Evolutionary conservation across 139 green algal genomes (phyloP).

Genomic region (Chlorella vulgaris): DNA sequence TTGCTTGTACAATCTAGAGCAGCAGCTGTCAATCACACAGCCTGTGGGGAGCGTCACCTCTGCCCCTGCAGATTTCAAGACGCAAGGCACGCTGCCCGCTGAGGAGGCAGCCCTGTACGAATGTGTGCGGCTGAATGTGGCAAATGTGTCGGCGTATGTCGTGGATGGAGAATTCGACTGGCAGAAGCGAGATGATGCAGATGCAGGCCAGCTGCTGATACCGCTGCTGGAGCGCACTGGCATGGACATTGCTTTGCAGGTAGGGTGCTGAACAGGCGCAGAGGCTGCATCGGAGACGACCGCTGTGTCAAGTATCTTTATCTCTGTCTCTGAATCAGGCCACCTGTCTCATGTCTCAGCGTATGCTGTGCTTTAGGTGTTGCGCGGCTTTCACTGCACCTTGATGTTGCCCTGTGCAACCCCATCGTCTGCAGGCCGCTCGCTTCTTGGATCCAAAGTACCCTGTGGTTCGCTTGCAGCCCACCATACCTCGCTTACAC

Average conservation of each 20-base stretch:
- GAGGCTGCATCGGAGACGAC: neutral
- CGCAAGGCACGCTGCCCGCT: slow-evolving; percentile 35
- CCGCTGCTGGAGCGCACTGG: slow-evolving; percentile 68
- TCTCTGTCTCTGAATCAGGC: too few species aligned
- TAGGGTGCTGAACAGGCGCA: neutral
- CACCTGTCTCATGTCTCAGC: too few species aligned
- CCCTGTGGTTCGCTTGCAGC: slow-evolving; percentile 53
- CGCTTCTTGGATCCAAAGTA: slow-evolving; percentile 51
- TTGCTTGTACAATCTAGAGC: too few species aligned
- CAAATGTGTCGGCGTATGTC: slow-evolving; percentile 73
- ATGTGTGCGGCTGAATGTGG: slow-evolving; percentile 58
- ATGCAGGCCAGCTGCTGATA: slow-evolving; percentile 39
- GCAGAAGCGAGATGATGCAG: neutral
- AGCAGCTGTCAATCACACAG: too few species aligned
- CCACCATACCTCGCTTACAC: slow-evolving; percentile 59
- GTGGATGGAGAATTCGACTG: slow-evolving; percentile 56
- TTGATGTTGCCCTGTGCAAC: too few species aligned
- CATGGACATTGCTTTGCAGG: slow-evolving; percentile 36
- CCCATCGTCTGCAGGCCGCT: slow-evolving; percentile 44
- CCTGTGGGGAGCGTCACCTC: too few species aligned
- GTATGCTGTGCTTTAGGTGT: too few species aligned
- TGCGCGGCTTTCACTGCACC: too few species aligned
- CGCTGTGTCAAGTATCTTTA: too few species aligned
- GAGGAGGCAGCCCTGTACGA: slow-evolving; percentile 84
- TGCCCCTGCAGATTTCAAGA: slow-evolving; percentile 32